phyloP scores from a whole-genome alignment of 2,329 filamentous ascomycete genomes.

The Xylariomycetidae sp. region DNA sequence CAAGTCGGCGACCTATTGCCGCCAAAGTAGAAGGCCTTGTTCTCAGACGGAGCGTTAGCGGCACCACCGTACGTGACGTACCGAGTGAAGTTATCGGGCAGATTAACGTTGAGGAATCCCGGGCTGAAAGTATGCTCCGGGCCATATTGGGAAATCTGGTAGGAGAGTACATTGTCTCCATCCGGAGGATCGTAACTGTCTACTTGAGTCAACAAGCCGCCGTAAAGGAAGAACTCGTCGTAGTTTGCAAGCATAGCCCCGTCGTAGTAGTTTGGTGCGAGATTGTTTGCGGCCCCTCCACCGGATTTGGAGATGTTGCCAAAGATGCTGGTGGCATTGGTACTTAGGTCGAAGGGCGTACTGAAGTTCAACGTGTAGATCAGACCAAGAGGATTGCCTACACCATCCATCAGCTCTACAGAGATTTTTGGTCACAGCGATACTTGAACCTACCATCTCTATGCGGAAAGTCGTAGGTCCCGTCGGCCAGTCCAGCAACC shows the following conservation, averaged over 20 bases:
- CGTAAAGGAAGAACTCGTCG: slow-evolving; percentile 57
- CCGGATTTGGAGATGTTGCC: slow-evolving; percentile 39
- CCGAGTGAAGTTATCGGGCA: slow-evolving; percentile 45
- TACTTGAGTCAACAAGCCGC: slow-evolving; percentile 42
- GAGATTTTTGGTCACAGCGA: background rate
- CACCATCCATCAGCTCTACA: slow-evolving; percentile 7
- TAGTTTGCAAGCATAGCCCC: slow-evolving; percentile 62
- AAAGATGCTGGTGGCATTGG: slow-evolving; percentile 50
- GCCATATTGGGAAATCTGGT: slow-evolving; percentile 49
- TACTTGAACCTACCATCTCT: slow-evolving; percentile 38
- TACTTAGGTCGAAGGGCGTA: slow-evolving; percentile 43
- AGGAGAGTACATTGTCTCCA: slow-evolving; percentile 40
- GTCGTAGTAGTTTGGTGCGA: slow-evolving; percentile 52
- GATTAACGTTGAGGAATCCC: slow-evolving; percentile 34
- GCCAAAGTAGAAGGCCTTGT: slow-evolving; percentile 65
- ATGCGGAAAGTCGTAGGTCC: slow-evolving; percentile 21
- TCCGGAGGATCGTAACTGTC: slow-evolving; percentile 31
- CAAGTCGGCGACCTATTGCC: slow-evolving; percentile 48
- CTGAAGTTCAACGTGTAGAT: slow-evolving; percentile 56
- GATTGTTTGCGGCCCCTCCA: slow-evolving; percentile 40
- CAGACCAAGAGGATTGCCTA: slow-evolving; percentile 46
- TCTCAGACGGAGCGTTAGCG: slow-evolving; percentile 61
- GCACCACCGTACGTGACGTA: slow-evolving; percentile 61
- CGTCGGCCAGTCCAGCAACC: slow-evolving; percentile 43
- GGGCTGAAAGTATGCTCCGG: slow-evolving; percentile 35